Conservation (phyloP, 306 rosid species). For the Astragalus membranaceus region DNA sequence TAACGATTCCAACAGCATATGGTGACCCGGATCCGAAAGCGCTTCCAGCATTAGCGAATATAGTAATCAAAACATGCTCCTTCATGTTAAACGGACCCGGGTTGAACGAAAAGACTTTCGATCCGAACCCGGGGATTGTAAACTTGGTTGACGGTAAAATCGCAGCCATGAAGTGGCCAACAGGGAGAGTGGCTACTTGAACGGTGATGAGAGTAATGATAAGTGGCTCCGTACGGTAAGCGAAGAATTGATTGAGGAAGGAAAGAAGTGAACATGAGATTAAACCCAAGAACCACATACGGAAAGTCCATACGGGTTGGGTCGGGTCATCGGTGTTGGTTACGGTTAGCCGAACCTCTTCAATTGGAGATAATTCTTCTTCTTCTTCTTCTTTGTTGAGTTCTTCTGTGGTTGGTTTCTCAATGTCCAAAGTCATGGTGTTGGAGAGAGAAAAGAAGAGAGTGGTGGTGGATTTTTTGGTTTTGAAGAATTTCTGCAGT, state of each 20-base stretch:
- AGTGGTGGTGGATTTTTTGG: not conserved
- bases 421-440: conserved; percentile 7
- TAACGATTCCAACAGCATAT: conserved; percentile 55
- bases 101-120: conserved; percentile 29
- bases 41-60: conserved; percentile 74
- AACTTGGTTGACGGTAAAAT: conserved; percentile 39
- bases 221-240: conserved; percentile 64
- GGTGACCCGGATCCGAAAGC: conserved; percentile 65
- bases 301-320: conserved; percentile 79
- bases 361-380: conserved; percentile 56
- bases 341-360: conserved; percentile 65
- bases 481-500: not conserved
- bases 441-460: not conserved
- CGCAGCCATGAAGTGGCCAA: conserved; percentile 64
- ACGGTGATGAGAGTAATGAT: conserved; percentile 55
- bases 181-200: conserved; percentile 60
- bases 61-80: conserved; percentile 75
- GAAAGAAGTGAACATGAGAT: conserved; percentile 54
- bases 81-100: conserved; percentile 85
- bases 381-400: conserved; percentile 31
- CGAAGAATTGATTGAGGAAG: conserved; percentile 77
- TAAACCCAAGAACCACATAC: conserved; percentile 75
- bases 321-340: conserved; percentile 52
- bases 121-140: conserved; percentile 38
- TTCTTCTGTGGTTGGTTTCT: not conserved